phyloP scores from a whole-genome alignment of 176 grass and related monocot species.

The Urochloa ruziziensis region DNA sequence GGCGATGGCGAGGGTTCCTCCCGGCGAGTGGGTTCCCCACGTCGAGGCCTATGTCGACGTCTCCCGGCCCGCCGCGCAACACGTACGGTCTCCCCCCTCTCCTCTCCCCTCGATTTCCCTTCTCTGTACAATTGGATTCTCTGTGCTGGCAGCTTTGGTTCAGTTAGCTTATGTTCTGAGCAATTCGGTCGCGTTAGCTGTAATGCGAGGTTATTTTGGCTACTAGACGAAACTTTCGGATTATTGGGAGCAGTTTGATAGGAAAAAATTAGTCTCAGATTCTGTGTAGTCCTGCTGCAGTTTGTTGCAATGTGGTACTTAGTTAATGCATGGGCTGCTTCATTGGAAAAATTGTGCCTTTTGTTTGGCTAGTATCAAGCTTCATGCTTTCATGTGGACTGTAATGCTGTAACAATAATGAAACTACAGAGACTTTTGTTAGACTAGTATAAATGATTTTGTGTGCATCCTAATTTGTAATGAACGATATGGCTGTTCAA shows the following conservation, averaged over 20 bases:
- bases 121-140: neutral
- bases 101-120: neutral
- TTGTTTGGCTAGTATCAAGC: neutral
- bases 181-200: neutral
- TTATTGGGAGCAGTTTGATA: neutral
- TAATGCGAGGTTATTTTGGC: neutral
- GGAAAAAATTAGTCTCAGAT: neutral
- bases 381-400: neutral
- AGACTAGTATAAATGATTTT: neutral
- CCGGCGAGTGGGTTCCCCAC: constrained; percentile 53
- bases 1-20: constrained; percentile 49
- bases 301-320: neutral
- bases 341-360: neutral
- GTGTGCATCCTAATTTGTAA: constrained; percentile 13
- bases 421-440: neutral
- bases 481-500: constrained; percentile 25
- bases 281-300: neutral
- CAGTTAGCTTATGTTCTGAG: neutral
- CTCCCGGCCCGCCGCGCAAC: constrained; percentile 44
- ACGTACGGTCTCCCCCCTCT: constrained; percentile 28
- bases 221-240: neutral
- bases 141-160: neutral
- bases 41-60: constrained; percentile 68
- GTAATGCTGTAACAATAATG: neutral
- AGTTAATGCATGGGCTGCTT: neutral